Base-by-base conservation (phyloP, 2,329 filamentous ascomycete genomes). In the Phaeoacremonium minimum region DNA sequence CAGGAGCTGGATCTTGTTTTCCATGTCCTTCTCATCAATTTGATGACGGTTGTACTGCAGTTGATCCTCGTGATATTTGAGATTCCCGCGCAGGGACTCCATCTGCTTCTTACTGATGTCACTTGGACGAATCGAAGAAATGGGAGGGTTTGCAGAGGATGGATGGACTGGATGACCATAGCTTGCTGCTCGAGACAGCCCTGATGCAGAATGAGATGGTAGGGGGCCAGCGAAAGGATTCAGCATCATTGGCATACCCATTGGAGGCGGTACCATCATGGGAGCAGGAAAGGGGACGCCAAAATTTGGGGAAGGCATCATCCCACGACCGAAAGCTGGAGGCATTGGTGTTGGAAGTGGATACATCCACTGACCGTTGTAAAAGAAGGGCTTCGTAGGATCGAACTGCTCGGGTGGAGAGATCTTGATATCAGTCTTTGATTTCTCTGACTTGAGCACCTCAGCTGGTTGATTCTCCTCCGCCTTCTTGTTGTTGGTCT, bases 51-150 rank as follows among this genome's bases (percentile, higher is more conserved):
- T 81, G 60, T 75, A 79, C 35, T 70, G 67, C 30, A 82, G 55
- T 45, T 83, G 77, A 41, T 76, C 71, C 43, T 80, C 70, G 28
- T 73, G 63, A 39, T 72, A 71, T 47, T 70, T 75, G 41, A 82
- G 61, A n/a, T 68, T 67, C n/a, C 52, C 48, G 28, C 66, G 67
- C 36, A 82, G 64, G 29, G 60, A 57, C 15, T 70, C 65, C 33
- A 80, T 67, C 46, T 80, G 76, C 45, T 72, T 75, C 50, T 63
- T 74, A 7, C 74, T 80, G 46, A 80, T 77, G n/a, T 77, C 72
- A 46, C 76, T 80, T 4, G 69, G 70, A 15, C 68, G 67, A 43
- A 80, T 80, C 6, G 76, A 79, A n/a, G 76, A 78, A 16, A 71
- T 61, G 4, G 70, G 74, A 11, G 70, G 66, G 29, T 50, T 51